Conservation (phyloP, 495 filamentous ascomycete genomes). For the Penicillium argentinense region DNA sequence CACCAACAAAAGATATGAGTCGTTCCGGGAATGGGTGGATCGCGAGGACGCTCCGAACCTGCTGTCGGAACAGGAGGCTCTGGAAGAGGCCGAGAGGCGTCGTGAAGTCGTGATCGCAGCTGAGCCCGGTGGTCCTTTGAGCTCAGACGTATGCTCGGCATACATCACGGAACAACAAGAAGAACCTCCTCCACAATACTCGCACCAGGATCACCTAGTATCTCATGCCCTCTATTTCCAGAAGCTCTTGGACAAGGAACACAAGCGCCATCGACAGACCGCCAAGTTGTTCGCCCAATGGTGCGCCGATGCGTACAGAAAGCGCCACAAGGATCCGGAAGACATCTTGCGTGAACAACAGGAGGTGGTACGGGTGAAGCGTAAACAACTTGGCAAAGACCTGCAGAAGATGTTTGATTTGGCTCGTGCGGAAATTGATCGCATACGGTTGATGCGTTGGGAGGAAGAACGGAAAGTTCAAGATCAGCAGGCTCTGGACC, state of each 20-base stretch:
- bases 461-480: slow-evolving; percentile 80
- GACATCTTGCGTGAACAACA: slow-evolving; percentile 49
- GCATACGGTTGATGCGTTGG: slow-evolving; percentile 69
- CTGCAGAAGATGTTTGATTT: slow-evolving; percentile 77
- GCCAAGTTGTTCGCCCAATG: slow-evolving; percentile 45
- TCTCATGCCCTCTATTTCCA: slow-evolving; percentile 80
- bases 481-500: slow-evolving; percentile 78
- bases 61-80: slow-evolving; percentile 56
- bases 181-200: slow-evolving; percentile 73
- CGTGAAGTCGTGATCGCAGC: slow-evolving; percentile 65
- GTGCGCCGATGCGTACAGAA: slow-evolving; percentile 48
- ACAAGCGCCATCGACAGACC: slow-evolving; percentile 62
- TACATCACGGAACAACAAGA: slow-evolving; percentile 76
- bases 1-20: slow-evolving; percentile 41
- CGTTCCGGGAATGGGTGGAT: slow-evolving; percentile 59
- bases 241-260: slow-evolving; percentile 72
- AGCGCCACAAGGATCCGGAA: slow-evolving; percentile 46
- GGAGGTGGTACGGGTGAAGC: slow-evolving; percentile 53
- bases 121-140: slow-evolving; percentile 73
- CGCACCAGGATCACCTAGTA: slow-evolving; percentile 80
- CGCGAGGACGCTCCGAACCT: slow-evolving; percentile 38
- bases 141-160: slow-evolving; percentile 65
- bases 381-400: slow-evolving; percentile 69
- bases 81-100: slow-evolving; percentile 50
- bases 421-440: slow-evolving; percentile 71